Evolutionary conservation across 176 grass and related monocot species (phyloP), one percentile per base, ranked within the genome.

Genomic region (Aegilops longissima): DNA sequence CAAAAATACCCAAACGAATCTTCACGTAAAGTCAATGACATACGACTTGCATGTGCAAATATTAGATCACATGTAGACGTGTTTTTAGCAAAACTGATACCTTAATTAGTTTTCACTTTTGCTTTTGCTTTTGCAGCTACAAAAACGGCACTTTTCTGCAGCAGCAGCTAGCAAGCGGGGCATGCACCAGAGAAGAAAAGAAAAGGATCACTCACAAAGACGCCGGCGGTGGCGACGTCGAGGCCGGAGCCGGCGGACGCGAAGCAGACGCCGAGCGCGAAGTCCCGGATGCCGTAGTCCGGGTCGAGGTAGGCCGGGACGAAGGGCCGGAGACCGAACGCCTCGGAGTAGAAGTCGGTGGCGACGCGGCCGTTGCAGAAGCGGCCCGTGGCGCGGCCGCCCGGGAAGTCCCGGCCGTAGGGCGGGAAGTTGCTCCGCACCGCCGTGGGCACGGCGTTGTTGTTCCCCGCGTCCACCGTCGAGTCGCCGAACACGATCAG

Each of bases 301-400:
- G 89, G 92, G 69, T 97, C 89, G 34, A 97, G 90, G 79, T 97
- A 97, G 2, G 94, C 85, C 14, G 92, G 92, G 29, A 96, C 87
- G 77, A 88, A 61, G 1, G 74, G 61, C 12, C 84, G 79, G 52
- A 96, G 91, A 0, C 91, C 94, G 24, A 88, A 77, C 25, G 76
- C 86, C 84, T 93, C 79, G 5, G 94, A 91, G 82, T 86, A 88
- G 87, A 96, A 94, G 84, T 97, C 94, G n/a, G 85, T 87, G 59
- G 85, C 76, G 1, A 93, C 33, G 47, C 92, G 90, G 70, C 94
- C 94, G 44, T 97, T 94, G 85, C 89, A 86, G 87, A 97, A 97
- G 4, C 94, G 80, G 21, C 94, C 94, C 3, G 94, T 94, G 56
- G 94, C 62, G 75, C 87, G 86, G 2, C 70, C 33, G 16, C 73